A percentile compares a stretch with the other conserved stretches of the same genome.
Evolutionary conservation across 169 alveolate species (phyloP).

Genomic region (Plasmodium malariae): DNA sequence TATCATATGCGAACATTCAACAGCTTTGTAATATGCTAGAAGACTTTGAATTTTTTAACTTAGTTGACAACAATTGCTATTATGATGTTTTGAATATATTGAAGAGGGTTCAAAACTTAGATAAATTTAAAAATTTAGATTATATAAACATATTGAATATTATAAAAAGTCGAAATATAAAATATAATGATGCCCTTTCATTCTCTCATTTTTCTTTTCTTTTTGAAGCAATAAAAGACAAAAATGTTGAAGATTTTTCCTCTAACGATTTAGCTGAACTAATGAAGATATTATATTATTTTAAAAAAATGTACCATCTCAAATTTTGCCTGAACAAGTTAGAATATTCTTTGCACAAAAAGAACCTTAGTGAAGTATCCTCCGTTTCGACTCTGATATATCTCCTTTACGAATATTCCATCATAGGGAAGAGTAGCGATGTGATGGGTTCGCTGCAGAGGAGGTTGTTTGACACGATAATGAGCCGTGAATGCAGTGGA

Average conservation of each 20-base stretch:
- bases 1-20: constrained; percentile 36
- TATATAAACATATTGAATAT: constrained; percentile 60
- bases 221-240: constrained; percentile 37
- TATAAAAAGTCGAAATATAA: constrained; percentile 57
- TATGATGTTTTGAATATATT: constrained; percentile 50
- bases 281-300: constrained; percentile 44
- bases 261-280: constrained; percentile 39
- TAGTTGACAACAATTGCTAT: constrained; percentile 61
- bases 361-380: constrained; percentile 1
- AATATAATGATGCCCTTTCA: constrained; percentile 35
- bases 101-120: background rate
- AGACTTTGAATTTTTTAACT: constrained; percentile 52
- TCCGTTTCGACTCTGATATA: constrained; percentile 46
- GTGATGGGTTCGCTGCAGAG: constrained; percentile 9
- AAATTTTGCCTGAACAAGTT: constrained; percentile 63
- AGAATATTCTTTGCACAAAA: constrained; percentile 28
- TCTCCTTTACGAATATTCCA: constrained; percentile 26
- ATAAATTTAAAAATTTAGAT: constrained; percentile 30
- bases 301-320: constrained; percentile 63
- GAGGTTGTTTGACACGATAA: constrained; percentile 25
- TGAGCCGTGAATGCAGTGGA: background rate
- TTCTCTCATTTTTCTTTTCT: constrained; percentile 48
- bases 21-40: constrained; percentile 64
- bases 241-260: constrained; percentile 3
- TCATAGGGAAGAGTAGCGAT: background rate